A percentile compares a stretch with the other conserved stretches of the same genome.
These are phyloP conservation scores for Aureobasidium vineae DNA, from an alignment of 2,329 filamentous ascomycete genomes.

Conservation along the genomic window DNA sequence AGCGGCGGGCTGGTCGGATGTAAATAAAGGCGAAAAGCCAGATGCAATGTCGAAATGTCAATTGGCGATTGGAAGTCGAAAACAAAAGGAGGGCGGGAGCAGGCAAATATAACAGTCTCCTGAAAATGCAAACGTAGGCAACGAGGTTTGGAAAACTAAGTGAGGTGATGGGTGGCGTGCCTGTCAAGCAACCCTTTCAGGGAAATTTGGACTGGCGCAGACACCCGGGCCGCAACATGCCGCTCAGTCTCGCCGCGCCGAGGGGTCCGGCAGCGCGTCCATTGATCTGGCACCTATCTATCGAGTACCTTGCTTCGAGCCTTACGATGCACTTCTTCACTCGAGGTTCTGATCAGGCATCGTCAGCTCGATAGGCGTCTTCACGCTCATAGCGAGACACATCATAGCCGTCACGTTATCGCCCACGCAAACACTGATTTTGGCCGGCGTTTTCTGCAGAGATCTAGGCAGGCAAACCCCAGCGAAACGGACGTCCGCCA, in stretches of 20 bases:
- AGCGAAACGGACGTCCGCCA: background rate
- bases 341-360: background rate
- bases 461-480: background rate
- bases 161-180: constrained; percentile 22
- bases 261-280: background rate
- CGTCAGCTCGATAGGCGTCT: background rate
- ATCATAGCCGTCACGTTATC: background rate
- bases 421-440: background rate
- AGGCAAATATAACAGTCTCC: constrained; percentile 14
- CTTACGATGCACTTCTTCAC: background rate
- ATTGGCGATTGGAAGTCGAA: background rate
- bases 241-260: constrained; percentile 1
- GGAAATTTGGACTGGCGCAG: constrained; percentile 18
- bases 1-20: constrained; percentile 3
- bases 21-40: background rate
- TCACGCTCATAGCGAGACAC: background rate
- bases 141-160: constrained; percentile 4
- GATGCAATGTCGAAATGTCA: background rate
- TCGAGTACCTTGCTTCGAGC: background rate
- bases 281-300: background rate
- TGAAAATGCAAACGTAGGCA: constrained; percentile 11
- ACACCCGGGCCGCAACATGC: constrained; percentile 3
- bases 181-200: background rate
- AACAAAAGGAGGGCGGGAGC: background rate
- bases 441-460: background rate